phyloP scores from a whole-genome alignment of 805 yeast genomes.

The Naumovozyma castellii region DNA sequence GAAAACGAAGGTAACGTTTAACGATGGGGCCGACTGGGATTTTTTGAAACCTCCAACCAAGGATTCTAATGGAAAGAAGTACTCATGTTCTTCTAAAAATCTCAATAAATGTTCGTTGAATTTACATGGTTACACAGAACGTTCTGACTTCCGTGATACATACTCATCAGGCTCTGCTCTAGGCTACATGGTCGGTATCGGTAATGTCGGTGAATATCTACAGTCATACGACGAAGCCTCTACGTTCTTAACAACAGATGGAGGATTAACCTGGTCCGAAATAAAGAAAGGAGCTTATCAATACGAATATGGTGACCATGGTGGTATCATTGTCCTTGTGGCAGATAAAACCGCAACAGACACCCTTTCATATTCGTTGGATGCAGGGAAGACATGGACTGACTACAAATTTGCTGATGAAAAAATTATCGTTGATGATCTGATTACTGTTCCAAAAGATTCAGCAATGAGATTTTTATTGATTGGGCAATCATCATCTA shows the following conservation, averaged over 20 bases:
- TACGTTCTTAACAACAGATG: constrained; percentile 80
- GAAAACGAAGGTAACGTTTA: constrained; percentile 68
- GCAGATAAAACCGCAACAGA: constrained; percentile 51
- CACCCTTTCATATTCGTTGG: constrained; percentile 53
- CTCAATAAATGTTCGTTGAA: constrained; percentile 66
- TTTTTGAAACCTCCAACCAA: constrained; percentile 57
- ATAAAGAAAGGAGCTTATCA: constrained; percentile 61
- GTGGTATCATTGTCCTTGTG: constrained; percentile 72
- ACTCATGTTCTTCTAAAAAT: constrained; percentile 42
- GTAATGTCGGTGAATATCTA: constrained; percentile 70
- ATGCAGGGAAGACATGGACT: constrained; percentile 73
- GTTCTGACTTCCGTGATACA: constrained; percentile 74
- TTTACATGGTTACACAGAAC: constrained; percentile 84
- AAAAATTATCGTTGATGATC: constrained; percentile 50
- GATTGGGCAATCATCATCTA: constrained; percentile 41
- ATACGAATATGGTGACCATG: constrained; percentile 98
- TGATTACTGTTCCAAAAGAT: constrained; percentile 87
- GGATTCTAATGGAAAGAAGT: constrained; percentile 52
- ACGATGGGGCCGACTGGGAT: constrained; percentile 88
- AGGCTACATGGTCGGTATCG: constrained; percentile 86
- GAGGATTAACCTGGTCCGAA: constrained; percentile 83
- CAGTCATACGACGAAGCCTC: constrained; percentile 42
- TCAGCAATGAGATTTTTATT: constrained; percentile 72
- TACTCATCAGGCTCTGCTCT: constrained; percentile 81
- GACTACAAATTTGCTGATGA: constrained; percentile 53